Evolutionary conservation across 768 basidiomycete species (phyloP), one percentile per base, ranked within the genome.

Genomic region (Trametopsis cervina): DNA sequence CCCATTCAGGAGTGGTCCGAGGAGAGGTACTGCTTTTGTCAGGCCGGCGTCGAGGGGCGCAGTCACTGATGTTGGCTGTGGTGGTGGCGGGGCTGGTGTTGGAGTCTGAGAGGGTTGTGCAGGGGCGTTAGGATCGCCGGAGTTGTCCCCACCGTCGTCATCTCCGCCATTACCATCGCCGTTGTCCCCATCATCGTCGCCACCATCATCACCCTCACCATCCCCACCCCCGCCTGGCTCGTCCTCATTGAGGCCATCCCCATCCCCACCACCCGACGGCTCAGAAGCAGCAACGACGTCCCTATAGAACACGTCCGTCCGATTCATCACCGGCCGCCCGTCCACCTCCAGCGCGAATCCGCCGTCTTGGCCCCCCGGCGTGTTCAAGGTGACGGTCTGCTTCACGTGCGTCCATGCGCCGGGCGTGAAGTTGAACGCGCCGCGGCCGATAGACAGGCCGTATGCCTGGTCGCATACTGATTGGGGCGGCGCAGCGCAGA

Each of bases 401-500:
- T 60, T 56, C 18, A 90, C 68, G 27, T 67, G 76, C 36, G 89
- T 89, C 89, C 88, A 92, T 33, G 61, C 68, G 0, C 87, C 88
- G 2, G 64, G 54, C 0, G 67, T 59, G 64, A 79, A 91, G 1
- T 49, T 58, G 69, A 88, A 91, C 0, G 83, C 70, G 0, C 86
- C 86, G 4, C 89, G 75, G 11, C 80, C 86, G 20, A 91, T 69
- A 1, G 86, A 89, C 20, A 89, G 68, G 0, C 89, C 89, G 57
- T 89, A 91, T 0, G 62, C 62, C 0, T 72, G 55, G 42, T 83
- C 74, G 61, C 89, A 91, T 4, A 77, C 71, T 0, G 86, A 85
- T 27, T 63, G 62, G 0, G 75, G 73, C 29, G 70, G 68, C 2
- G 81, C 76, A 0, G 63, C 53, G 60, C 89, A 90, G 1, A 89